phyloP scores from a whole-genome alignment of 1,284 basidiomycete species.

The Fistulina hepatica region DNA sequence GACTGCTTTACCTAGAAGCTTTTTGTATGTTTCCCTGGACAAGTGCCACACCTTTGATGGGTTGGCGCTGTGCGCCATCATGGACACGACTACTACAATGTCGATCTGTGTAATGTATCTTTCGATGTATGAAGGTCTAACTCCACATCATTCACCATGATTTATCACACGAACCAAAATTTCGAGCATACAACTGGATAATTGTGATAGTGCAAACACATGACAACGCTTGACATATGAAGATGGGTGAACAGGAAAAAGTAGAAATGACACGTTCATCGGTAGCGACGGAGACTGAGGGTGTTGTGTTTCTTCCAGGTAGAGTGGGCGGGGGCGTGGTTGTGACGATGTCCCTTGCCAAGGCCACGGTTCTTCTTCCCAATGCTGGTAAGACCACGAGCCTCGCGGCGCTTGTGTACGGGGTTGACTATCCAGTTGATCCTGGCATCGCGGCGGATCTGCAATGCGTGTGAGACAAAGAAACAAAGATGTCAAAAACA shows the following conservation, averaged over 20 bases:
- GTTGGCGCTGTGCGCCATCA: no score
- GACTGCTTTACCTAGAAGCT: no score
- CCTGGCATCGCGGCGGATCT: constrained; percentile 90
- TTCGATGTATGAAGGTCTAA: no score
- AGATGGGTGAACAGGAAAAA: constrained; percentile 15
- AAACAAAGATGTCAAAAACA: constrained; percentile 1
- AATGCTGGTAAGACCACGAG: constrained; percentile 92
- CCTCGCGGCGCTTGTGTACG: constrained; percentile 98
- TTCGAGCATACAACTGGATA: no score
- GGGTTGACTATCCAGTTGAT: constrained; percentile 99
- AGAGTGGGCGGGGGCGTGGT: constrained; percentile 84
- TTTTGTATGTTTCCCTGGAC: no score
- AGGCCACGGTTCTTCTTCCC: constrained; percentile 95
- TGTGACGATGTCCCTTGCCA: constrained; percentile 94
- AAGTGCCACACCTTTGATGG: no score
- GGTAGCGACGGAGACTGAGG: constrained; percentile 95
- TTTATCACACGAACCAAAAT: no score
- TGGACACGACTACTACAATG: no score
- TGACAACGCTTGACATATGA: no score
- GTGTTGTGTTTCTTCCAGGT: constrained; percentile 99
- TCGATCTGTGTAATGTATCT: no score
- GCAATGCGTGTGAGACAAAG: constrained; percentile 7
- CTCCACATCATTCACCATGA: no score
- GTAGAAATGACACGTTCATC: constrained; percentile 42
- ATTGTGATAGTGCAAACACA: no score